Evolutionary conservation across 305 asterid species (phyloP), one percentile per base, ranked within the genome.

Genomic region (Solanum hybrid): DNA sequence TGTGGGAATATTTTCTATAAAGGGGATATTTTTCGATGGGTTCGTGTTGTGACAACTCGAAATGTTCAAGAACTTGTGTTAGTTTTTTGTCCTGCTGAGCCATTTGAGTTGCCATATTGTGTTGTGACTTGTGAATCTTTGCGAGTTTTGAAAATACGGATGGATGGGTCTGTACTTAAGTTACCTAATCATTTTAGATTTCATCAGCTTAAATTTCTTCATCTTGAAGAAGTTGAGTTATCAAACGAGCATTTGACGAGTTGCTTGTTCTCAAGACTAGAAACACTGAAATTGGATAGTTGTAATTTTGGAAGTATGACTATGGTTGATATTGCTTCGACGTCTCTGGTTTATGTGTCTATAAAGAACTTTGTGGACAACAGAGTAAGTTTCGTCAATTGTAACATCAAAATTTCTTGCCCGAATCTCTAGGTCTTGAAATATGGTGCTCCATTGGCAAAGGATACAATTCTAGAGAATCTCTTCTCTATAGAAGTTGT

Each of bases 401-500:
- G 64, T 71, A 26, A 27, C 3, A 7, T 89, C 26, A 89, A 56
- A 24, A 75, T 89, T 22, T 79, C 89, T 91, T 92, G 93, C 85
- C 91, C 79, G 73, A 88, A 86, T 64, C 88, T 88, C 91, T 91
- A 89, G 82, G 91, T 91, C 86, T 91, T 92, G 79, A 90, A 85
- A 29, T 89, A 85, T 42, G 14, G 20, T 26, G 90, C 88, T 85
- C 90, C 79, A 38, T 22, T 42, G 17, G 56, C 17, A 12, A 42
- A 12, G 56, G 56, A 42, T 42, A 42, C 12, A 12, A 42, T 42
- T 42, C 6, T 42, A 42, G 56, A 42, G 56, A 12, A 42, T 42
- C 56, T 42, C 56, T 42, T 12, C 17, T 42, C 56, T 42, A 42
- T 42, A 42, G 56, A 42, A 42, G 56, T 42, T 42, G 56, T 42